Evolutionary conservation across 83 land plant genomes (phyloP).

Genomic region (Thuja plicata): DNA sequence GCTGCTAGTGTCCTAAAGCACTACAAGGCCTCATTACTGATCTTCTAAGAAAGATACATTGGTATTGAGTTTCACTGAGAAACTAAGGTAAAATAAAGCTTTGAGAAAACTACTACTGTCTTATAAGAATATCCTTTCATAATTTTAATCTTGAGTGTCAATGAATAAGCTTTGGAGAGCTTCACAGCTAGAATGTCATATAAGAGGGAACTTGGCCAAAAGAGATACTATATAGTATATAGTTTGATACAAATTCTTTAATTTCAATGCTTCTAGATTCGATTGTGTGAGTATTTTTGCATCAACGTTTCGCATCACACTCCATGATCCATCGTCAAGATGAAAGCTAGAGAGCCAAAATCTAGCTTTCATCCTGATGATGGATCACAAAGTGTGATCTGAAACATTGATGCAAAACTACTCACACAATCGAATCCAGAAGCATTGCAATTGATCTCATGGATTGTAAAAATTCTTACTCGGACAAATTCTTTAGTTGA

Average conservation of each 20-base stretch:
- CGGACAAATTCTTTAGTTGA: neutral
- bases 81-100: neutral
- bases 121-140: neutral
- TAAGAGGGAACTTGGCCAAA: neutral
- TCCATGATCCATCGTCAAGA: too few species aligned
- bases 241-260: neutral
- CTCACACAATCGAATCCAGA: too few species aligned
- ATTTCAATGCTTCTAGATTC: neutral
- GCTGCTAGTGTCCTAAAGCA: conserved; percentile 5
- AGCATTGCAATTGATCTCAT: too few species aligned
- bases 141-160: neutral
- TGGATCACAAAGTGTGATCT: too few species aligned
- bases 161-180: neutral
- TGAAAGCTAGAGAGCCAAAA: too few species aligned
- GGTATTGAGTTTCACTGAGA: neutral
- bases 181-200: neutral
- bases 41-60: neutral
- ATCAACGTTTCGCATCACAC: too few species aligned
- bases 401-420: too few species aligned
- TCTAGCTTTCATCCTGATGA: too few species aligned
- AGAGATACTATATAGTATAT: neutral
- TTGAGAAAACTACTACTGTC: neutral
- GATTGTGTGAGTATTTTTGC: too few species aligned
- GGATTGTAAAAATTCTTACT: too few species aligned
- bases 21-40: neutral